Evolutionary conservation across 257 asterid species (phyloP).

Genomic region (Ilex asprella): DNA sequence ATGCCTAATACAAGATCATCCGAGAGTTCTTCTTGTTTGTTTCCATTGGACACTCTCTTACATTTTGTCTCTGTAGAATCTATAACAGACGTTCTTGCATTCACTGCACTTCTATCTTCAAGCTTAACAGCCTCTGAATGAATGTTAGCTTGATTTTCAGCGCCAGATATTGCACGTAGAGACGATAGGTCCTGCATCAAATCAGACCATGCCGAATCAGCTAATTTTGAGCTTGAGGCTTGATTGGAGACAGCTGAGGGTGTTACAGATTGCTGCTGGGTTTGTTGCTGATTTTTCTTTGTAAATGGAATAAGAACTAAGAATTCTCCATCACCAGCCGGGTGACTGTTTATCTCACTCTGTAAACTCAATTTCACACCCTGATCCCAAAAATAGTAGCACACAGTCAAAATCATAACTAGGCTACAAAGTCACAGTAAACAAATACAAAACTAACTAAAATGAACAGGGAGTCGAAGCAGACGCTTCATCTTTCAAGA

Average conservation of each 20-base stretch:
- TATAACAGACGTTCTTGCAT: slow-evolving; percentile 13
- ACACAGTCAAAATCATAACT: background rate
- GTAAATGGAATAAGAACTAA: slow-evolving; percentile 62
- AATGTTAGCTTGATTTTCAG: slow-evolving; percentile 19
- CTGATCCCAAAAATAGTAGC: slow-evolving; percentile 27
- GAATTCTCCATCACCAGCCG: slow-evolving; percentile 49
- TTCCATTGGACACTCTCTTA: slow-evolving; percentile 27
- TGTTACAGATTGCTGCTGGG: slow-evolving; percentile 25
- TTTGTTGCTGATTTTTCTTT: slow-evolving; percentile 44
- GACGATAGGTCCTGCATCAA: slow-evolving; percentile 65
- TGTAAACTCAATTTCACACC: slow-evolving; percentile 64
- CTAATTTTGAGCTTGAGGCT: slow-evolving; percentile 30
- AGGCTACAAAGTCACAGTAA: background rate
- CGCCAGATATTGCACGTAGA: slow-evolving; percentile 20
- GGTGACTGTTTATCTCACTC: slow-evolving; percentile 41
- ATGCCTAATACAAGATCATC: slow-evolving; percentile 36
- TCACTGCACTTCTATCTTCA: slow-evolving; percentile 23
- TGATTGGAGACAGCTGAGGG: slow-evolving; percentile 15
- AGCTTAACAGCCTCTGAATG: slow-evolving; percentile 20
- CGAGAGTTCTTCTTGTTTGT: slow-evolving; percentile 22
- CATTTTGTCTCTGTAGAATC: slow-evolving; percentile 24
- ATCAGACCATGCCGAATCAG: slow-evolving; percentile 72
- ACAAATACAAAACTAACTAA: background rate
- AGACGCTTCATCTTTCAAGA: background rate
- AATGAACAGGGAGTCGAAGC: background rate